phyloP scores from a whole-genome alignment of 208 protist genomes.

The Porcisia hertigi region DNA sequence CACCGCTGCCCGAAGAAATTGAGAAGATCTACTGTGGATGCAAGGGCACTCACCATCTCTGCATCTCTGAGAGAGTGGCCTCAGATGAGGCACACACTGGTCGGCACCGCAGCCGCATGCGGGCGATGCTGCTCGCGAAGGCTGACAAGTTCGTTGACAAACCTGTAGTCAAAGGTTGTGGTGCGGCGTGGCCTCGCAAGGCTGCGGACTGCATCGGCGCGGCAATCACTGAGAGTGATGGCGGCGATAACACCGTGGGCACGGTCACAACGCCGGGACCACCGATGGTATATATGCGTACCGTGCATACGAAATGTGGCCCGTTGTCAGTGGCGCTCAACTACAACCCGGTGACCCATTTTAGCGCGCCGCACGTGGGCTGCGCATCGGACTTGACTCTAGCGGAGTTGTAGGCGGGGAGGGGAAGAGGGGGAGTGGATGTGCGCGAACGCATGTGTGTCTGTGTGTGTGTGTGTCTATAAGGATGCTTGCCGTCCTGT shows the following conservation, averaged over 20 bases:
- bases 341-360: slow-evolving; percentile 51
- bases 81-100: neutral
- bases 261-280: neutral
- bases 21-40: slow-evolving; percentile 54
- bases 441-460: neutral
- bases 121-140: slow-evolving; percentile 11
- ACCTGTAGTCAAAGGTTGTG: neutral
- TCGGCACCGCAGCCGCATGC: slow-evolving; percentile 16
- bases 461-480: neutral
- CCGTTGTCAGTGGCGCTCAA: slow-evolving; percentile 28
- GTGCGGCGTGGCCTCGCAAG: neutral
- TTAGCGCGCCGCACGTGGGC: slow-evolving; percentile 32
- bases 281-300: neutral
- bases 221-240: neutral
- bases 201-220: neutral
- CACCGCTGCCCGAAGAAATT: neutral
- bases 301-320: slow-evolving; percentile 28
- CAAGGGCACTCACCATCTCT: slow-evolving; percentile 69
- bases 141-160: neutral
- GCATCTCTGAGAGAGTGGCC: slow-evolving; percentile 28
- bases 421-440: neutral
- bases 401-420: slow-evolving; percentile 18
- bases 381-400: slow-evolving; percentile 23
- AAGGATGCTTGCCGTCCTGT: no score
- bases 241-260: neutral